Evolutionary conservation across 169 alveolate genomes (phyloP), one percentile per base, ranked within the genome.

Genomic region (Perkinsus olseni): DNA sequence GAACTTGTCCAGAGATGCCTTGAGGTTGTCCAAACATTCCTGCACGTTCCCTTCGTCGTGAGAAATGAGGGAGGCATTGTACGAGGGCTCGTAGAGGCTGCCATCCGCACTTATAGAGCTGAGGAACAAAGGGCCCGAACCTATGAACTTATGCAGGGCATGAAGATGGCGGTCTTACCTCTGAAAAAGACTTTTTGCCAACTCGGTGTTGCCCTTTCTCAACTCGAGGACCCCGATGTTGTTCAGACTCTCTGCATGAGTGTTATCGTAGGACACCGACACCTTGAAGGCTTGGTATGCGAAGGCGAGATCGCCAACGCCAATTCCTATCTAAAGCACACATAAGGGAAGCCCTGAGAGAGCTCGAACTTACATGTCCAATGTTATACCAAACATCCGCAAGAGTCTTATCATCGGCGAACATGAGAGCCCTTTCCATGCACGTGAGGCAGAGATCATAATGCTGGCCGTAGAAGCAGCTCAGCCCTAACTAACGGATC

Each of bases 211-310:
- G 0, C 96, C 96, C 93, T 96, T 97, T 74, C 96, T 96, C 39
- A 96, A 92, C 93, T 97, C 98, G n/a, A 97, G 93, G 50, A 97
- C 97, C n/a, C 98, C 99, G 91, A 98, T 94, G 95, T 98, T 98
- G 94, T 96, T 97, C 92, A 95, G 96, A 45, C 98, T 96, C 94
- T 97, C 98, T 17, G 98, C 97, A 95, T 98, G 98, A 90, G 95
- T 95, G 45, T 97, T 98, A 94, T 96, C 97, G 92, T 92, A 95
- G 48, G 97, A 93, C 36, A 98, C 93, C 50, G 97, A 95, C 39
- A 98, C 95, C 93, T 96, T 96, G n/a, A 96, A 94, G 11, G 97
- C 94, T 92, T 97, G 95, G 74, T 95, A 96, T 31, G 99, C 98
- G 91, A 97, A 90, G 0, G 96, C 97, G 45, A 97, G 93, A 94